phyloP scores from a whole-genome alignment of 2,329 filamentous ascomycete genomes.

The Cadophora sp. region DNA sequence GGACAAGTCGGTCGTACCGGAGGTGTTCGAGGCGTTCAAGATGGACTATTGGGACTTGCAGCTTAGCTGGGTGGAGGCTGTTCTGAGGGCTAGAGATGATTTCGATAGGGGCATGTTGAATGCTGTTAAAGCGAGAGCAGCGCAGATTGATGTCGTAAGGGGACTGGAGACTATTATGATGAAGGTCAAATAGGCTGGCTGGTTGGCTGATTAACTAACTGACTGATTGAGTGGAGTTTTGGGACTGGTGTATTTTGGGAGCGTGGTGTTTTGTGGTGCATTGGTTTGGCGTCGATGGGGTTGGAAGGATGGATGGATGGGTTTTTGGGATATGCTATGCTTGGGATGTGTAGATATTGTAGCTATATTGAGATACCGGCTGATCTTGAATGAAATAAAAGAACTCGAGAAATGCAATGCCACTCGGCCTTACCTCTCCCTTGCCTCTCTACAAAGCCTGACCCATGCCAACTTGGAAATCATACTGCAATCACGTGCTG shows the following conservation, averaged over 20 bases:
- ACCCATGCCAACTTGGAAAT: too few species aligned
- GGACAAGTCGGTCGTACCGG: conserved; percentile 74
- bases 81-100: conserved; percentile 85
- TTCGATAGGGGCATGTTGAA: conserved; percentile 92
- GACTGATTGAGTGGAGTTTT: neutral
- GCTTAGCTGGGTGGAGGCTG: conserved; percentile 94
- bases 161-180: conserved; percentile 94
- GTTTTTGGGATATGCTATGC: neutral
- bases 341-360: conserved; percentile 9
- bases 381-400: neutral
- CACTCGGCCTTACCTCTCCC: too few species aligned
- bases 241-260: conserved; percentile 16
- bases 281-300: conserved; percentile 21
- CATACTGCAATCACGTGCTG: neutral
- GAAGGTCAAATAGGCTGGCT: conserved; percentile 72
- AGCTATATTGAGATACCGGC: neutral
- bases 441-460: too few species aligned
- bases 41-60: conserved; percentile 90
- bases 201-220: neutral
- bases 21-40: conserved; percentile 86
- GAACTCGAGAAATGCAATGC: too few species aligned
- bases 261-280: conserved; percentile 28
- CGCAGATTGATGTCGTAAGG: conserved; percentile 80
- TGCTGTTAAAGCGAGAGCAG: conserved; percentile 85
- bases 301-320: neutral